A percentile compares a stretch with the other conserved stretches of the same genome.
Evolutionary conservation across 2,329 filamentous ascomycete genomes (phyloP).

Genomic region (Neonectria hederae): DNA sequence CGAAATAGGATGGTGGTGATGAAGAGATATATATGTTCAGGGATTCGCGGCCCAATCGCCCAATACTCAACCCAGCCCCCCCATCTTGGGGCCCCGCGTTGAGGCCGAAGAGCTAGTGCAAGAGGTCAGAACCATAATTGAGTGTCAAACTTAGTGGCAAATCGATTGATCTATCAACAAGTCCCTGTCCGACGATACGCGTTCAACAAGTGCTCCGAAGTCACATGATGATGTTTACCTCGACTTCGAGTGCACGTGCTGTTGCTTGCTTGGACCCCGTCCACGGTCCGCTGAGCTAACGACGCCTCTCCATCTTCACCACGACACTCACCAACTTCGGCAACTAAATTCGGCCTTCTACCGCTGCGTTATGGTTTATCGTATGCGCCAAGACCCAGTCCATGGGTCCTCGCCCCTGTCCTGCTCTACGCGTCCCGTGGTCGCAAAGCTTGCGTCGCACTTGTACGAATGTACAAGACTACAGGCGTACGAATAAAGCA

Average conservation of each 20-base stretch:
- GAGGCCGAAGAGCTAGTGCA: background rate
- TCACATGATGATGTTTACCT: background rate
- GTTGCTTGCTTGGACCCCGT: background rate
- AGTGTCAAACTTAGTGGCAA: background rate
- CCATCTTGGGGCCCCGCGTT: background rate
- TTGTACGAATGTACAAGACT: background rate
- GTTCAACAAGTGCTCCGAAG: background rate
- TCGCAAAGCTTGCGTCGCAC: background rate
- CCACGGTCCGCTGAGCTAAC: background rate
- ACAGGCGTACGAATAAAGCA: background rate
- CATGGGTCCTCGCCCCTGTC: background rate
- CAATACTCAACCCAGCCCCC: background rate
- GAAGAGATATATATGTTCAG: background rate
- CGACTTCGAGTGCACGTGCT: background rate
- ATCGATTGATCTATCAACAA: background rate
- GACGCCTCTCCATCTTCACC: slow-evolving; percentile 1
- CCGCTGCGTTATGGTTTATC: background rate
- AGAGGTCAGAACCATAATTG: background rate
- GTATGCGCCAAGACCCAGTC: background rate
- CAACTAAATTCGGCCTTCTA: background rate
- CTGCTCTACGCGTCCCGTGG: background rate
- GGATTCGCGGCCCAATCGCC: background rate
- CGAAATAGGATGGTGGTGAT: background rate
- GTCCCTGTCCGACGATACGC: background rate
- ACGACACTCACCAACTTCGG: background rate